Evolutionary conservation across 1,139 yeast genomes (phyloP).

Genomic region (Blastobotrys ciferrii): DNA sequence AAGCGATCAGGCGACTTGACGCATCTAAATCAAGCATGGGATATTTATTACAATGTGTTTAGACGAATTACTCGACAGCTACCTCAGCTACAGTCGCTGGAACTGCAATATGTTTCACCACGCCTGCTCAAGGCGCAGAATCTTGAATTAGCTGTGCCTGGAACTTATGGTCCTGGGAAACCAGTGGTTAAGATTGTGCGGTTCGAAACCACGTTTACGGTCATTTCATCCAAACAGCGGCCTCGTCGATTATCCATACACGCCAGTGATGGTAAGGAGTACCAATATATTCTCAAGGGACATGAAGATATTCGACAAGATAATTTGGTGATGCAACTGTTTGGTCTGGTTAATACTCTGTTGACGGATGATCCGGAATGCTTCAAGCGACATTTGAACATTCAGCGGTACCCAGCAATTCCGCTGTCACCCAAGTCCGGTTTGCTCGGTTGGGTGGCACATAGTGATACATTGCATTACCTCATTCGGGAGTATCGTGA

Average conservation of each 20-base stretch:
- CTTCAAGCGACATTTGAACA: slow-evolving; percentile 91
- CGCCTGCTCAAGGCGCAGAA: slow-evolving; percentile 75
- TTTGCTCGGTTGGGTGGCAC: slow-evolving; percentile 93
- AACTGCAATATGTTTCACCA: slow-evolving; percentile 87
- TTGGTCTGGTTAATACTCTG: slow-evolving; percentile 90
- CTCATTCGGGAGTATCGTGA: slow-evolving; percentile 91
- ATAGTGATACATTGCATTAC: slow-evolving; percentile 94
- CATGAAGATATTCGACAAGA: slow-evolving; percentile 99
- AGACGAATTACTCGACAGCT: slow-evolving; percentile 85
- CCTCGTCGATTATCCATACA: slow-evolving; percentile 78
- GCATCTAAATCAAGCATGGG: slow-evolving; percentile 96
- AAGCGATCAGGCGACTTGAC: slow-evolving; percentile 82
- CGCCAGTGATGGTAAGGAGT: slow-evolving; percentile 91
- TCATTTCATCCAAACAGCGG: slow-evolving; percentile 94
- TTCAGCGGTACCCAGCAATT: slow-evolving; percentile 87
- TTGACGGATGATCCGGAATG: slow-evolving; percentile 91
- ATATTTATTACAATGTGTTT: slow-evolving; percentile 89
- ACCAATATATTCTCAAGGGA: slow-evolving; percentile 80
- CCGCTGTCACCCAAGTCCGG: slow-evolving; percentile 98
- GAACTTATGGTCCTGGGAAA: slow-evolving; percentile 84
- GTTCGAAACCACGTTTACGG: slow-evolving; percentile 81
- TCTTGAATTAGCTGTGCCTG: slow-evolving; percentile 88
- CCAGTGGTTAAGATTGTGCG: slow-evolving; percentile 68
- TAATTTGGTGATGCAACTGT: slow-evolving; percentile 94
- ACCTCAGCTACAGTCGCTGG: slow-evolving; percentile 82